Percentiles rank a stretch among this genome's conserved stretches.
Evolutionary conservation across 495 filamentous ascomycete genomes (phyloP).

Genomic region (Penicillium ochrochloron): DNA sequence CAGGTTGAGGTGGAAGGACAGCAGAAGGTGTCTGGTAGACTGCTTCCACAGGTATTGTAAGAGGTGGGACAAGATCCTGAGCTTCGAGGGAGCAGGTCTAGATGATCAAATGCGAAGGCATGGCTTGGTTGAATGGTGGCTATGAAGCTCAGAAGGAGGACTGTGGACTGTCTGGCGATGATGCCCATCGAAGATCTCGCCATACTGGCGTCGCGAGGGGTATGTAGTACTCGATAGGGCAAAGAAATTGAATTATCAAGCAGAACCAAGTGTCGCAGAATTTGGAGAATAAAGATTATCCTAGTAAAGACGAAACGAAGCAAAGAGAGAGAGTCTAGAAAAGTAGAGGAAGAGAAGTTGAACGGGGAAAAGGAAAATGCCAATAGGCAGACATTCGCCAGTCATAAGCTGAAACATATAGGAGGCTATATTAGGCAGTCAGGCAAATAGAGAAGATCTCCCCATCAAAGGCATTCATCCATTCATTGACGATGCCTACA

Average conservation of each 20-base stretch:
- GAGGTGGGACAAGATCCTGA: slow-evolving; percentile 49
- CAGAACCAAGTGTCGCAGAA: not conserved
- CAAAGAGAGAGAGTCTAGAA: slow-evolving; percentile 2
- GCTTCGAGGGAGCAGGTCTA: slow-evolving; percentile 39
- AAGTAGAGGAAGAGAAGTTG: slow-evolving; percentile 9
- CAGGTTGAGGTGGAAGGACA: slow-evolving; percentile 69
- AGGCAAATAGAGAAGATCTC: slow-evolving; percentile 3
- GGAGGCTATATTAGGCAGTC: not conserved
- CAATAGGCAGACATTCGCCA: slow-evolving; percentile 21
- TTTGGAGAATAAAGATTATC: not conserved
- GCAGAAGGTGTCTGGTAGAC: slow-evolving; percentile 75
- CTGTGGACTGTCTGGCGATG: slow-evolving; percentile 14
- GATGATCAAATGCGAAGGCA: slow-evolving; percentile 26
- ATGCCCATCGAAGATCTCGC: slow-evolving; percentile 18
- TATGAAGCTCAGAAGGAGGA: slow-evolving; percentile 35
- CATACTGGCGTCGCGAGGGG: slow-evolving; percentile 24
- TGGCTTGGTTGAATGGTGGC: slow-evolving; percentile 34
- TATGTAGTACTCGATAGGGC: not conserved
- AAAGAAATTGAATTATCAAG: not conserved
- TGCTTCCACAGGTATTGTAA: slow-evolving; percentile 56
- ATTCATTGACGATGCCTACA: slow-evolving; percentile 20
- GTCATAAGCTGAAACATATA: slow-evolving; percentile 21
- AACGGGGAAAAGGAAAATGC: not conserved
- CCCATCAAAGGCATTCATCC: slow-evolving; percentile 22
- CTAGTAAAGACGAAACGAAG: slow-evolving; percentile 7